These are phyloP conservation scores for Hibiscus mutabilis DNA, from an alignment of 345 rosid species.

Conservation along the genomic window DNA sequence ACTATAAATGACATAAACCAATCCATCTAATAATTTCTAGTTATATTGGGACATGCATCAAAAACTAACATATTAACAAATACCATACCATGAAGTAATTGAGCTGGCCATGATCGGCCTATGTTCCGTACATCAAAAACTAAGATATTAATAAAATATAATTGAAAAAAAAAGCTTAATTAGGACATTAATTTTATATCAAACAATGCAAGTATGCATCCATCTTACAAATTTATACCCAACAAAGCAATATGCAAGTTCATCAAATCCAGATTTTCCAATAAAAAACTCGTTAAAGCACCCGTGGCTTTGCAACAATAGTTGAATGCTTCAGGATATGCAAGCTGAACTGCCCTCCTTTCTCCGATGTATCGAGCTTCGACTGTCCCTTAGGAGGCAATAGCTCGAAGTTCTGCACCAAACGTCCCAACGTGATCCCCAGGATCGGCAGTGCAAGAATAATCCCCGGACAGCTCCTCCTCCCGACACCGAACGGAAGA, in stretches of 20 bases:
- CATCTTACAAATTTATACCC: neutral
- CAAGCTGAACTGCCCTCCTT: slow-evolving; percentile 96
- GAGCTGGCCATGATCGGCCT: neutral
- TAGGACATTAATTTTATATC: neutral
- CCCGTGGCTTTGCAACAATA: slow-evolving; percentile 81
- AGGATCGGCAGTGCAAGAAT: slow-evolving; percentile 89
- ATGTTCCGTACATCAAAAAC: neutral
- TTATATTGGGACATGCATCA: too few species aligned
- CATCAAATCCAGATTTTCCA: neutral
- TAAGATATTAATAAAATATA: neutral
- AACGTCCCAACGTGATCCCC: slow-evolving; percentile 78
- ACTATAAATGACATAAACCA: too few species aligned
- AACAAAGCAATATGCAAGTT: neutral
- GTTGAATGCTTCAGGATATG: slow-evolving; percentile 91
- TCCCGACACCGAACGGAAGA: slow-evolving; percentile 92
- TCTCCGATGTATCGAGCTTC: slow-evolving; percentile 73
- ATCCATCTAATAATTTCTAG: too few species aligned
- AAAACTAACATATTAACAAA: too few species aligned
- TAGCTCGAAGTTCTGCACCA: slow-evolving; percentile 95
- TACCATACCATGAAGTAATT: too few species aligned
- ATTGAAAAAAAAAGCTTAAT: neutral
- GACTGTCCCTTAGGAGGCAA: slow-evolving; percentile 86
- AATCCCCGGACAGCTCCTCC: slow-evolving; percentile 97
- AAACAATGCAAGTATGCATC: neutral
- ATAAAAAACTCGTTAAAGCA: slow-evolving; percentile 1